These are phyloP conservation scores for Cystofilobasidium macerans DNA, from an alignment of 768 basidiomycete species.

Conservation along the genomic window DNA sequence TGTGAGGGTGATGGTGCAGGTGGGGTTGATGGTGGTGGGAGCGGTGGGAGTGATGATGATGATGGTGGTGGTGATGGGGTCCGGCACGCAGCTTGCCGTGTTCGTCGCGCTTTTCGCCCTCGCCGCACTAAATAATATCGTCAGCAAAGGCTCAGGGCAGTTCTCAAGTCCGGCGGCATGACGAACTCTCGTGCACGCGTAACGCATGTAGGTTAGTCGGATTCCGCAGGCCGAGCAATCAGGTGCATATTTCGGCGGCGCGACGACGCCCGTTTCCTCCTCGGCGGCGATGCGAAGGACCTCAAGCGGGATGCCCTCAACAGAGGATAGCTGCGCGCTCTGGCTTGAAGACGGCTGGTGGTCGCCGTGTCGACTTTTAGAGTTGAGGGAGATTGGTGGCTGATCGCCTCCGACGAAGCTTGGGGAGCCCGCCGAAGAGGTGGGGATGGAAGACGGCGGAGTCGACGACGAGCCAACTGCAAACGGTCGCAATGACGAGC, in stretches of 20 bases:
- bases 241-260: slow-evolving; percentile 9
- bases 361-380: too few species aligned
- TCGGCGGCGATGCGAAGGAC: slow-evolving; percentile 11
- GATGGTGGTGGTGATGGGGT: neutral
- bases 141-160: neutral
- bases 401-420: too few species aligned
- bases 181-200: slow-evolving; percentile 70
- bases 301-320: slow-evolving; percentile 9
- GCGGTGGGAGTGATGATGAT: neutral
- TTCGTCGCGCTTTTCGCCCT: neutral
- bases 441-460: neutral
- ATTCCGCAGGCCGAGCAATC: slow-evolving; percentile 67
- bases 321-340: too few species aligned
- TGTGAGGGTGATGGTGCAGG: slow-evolving; percentile 7
- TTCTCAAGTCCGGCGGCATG: neutral
- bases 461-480: neutral
- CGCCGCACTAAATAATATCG: slow-evolving; percentile 17
- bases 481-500: slow-evolving; percentile 1
- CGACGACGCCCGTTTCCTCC: slow-evolving; percentile 3
- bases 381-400: too few species aligned
- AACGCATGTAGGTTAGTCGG: slow-evolving; percentile 67
- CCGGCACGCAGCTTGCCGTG: neutral
- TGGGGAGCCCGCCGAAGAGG: neutral
- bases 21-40: neutral
- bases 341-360: neutral